Evolutionary conservation across 495 filamentous ascomycete species (phyloP).

Genomic region (Hypoxylon lenormandii): DNA sequence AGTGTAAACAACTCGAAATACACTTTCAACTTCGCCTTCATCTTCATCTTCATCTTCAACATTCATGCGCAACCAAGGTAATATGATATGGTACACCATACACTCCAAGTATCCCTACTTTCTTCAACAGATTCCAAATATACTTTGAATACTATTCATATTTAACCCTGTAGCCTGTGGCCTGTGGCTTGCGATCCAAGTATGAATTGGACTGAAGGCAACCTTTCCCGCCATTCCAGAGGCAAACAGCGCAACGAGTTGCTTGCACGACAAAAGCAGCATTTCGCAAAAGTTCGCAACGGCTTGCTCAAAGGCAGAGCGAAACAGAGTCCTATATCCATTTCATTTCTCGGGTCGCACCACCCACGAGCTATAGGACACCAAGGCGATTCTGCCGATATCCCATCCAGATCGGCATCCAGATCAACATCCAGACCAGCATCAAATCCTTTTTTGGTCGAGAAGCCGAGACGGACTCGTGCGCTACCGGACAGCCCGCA

Average conservation of each 20-base stretch:
- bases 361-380: conserved; percentile 1
- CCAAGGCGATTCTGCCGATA: neutral
- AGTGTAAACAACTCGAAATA: no score
- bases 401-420: conserved; percentile 4
- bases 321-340: conserved; percentile 43
- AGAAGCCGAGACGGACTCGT: conserved; percentile 24
- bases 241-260: conserved; percentile 52
- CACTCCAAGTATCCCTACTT: conserved; percentile 2
- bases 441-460: conserved; percentile 24
- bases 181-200: neutral
- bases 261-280: conserved; percentile 54
- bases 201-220: conserved; percentile 64
- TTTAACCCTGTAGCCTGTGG: neutral
- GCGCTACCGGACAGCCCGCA: conserved; percentile 2
- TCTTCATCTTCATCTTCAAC: conserved; percentile 17
- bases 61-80: conserved; percentile 6
- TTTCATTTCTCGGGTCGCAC: conserved; percentile 42
- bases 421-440: conserved; percentile 6
- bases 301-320: conserved; percentile 27
- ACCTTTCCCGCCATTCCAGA: conserved; percentile 54
- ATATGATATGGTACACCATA: conserved; percentile 22
- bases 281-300: conserved; percentile 56
- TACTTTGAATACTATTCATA: conserved; percentile 25
- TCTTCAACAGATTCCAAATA: conserved; percentile 1
- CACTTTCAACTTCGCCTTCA: no score